Evolutionary conservation across 805 yeast genomes (phyloP).

Genomic region (Kuraishia ogatae): DNA sequence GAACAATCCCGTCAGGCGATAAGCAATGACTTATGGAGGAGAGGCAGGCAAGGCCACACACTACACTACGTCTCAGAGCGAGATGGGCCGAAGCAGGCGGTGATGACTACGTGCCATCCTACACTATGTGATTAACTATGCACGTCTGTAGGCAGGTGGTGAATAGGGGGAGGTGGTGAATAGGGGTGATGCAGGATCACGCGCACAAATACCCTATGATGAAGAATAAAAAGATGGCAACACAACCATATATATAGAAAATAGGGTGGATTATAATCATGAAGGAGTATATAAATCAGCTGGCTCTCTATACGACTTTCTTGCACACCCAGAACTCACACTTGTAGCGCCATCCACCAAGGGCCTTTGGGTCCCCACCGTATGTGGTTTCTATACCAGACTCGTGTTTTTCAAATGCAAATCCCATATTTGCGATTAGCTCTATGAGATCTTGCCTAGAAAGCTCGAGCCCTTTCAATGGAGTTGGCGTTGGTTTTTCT

Average conservation of each 20-base stretch:
- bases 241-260: too few relatives aligned
- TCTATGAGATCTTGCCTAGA: constrained; percentile 44
- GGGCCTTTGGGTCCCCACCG: constrained; percentile 37
- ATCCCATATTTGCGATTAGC: constrained; percentile 40
- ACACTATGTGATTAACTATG: too few relatives aligned
- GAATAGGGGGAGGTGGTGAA: too few relatives aligned
- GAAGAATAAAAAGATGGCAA: too few relatives aligned
- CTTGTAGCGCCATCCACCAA: constrained; percentile 48
- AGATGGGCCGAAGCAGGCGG: background rate
- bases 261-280: too few relatives aligned
- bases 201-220: too few relatives aligned
- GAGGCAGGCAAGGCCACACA: background rate
- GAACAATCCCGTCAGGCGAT: too few relatives aligned
- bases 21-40: too few relatives aligned
- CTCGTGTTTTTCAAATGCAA: constrained; percentile 35
- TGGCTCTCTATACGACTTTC: too few relatives aligned
- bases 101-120: background rate
- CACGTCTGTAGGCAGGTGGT: background rate
- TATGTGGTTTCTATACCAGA: constrained; percentile 40
- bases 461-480: constrained; percentile 50
- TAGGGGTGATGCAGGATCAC: too few relatives aligned
- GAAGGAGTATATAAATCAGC: too few relatives aligned
- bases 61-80: background rate
- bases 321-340: constrained; percentile 66
- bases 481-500: constrained; percentile 19